Conservation (phyloP, 352 stramenopile species). For the Globisporangium radiosum region DNA sequence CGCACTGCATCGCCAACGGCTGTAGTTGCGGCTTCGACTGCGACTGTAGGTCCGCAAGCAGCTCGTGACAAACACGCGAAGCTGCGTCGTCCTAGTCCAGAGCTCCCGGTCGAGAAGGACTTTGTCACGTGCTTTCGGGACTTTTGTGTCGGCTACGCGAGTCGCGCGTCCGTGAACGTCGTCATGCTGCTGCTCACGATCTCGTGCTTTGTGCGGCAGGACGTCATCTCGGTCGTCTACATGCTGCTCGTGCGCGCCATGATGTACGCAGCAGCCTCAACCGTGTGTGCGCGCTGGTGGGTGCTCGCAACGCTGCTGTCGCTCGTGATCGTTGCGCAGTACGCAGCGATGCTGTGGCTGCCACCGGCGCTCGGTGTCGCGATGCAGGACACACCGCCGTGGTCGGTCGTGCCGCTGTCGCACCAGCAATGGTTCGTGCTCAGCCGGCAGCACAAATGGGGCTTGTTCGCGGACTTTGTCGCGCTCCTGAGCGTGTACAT, state of each 20-base stretch:
- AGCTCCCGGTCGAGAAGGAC: slow-evolving; percentile 19
- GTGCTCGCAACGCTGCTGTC: slow-evolving; percentile 49
- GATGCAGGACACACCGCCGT: slow-evolving; percentile 52
- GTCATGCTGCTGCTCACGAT: slow-evolving; percentile 71
- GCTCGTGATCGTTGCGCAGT: slow-evolving; percentile 62
- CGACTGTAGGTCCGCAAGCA: not conserved
- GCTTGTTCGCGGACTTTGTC: slow-evolving; percentile 68
- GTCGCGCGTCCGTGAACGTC: slow-evolving; percentile 69
- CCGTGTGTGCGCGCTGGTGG: slow-evolving; percentile 50
- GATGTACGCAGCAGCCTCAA: slow-evolving; percentile 61
- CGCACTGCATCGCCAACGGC: not conserved
- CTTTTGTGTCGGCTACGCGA: slow-evolving; percentile 69
- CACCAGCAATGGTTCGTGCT: slow-evolving; percentile 67
- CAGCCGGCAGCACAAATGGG: slow-evolving; percentile 73
- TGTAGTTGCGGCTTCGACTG: not conserved
- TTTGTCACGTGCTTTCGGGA: slow-evolving; percentile 62
- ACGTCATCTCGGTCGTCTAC: slow-evolving; percentile 70
- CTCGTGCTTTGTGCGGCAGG: slow-evolving; percentile 75
- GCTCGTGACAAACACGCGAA: not conserved
- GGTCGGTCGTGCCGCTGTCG: slow-evolving; percentile 40
- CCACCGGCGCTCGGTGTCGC: slow-evolving; percentile 48
- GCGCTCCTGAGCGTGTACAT: slow-evolving; percentile 61
- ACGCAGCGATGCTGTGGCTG: slow-evolving; percentile 65
- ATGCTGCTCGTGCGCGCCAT: slow-evolving; percentile 77
- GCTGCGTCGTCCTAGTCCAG: not conserved